phyloP scores from a whole-genome alignment of 306 rosid species.

The Lotus japonicus region DNA sequence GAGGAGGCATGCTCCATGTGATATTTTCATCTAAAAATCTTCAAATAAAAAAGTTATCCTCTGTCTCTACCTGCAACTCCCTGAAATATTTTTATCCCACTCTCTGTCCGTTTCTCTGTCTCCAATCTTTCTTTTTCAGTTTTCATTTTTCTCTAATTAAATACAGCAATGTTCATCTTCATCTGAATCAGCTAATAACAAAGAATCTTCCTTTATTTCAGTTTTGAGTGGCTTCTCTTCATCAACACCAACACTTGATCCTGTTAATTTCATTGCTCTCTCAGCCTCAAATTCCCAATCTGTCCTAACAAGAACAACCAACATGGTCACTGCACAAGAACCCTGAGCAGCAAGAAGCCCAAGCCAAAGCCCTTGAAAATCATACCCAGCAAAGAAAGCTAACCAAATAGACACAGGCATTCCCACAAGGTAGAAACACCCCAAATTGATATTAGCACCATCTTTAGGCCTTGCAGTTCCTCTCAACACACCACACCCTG shows the following conservation, averaged over 20 bases:
- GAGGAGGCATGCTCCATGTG: not conserved
- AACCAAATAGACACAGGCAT: conserved; percentile 77
- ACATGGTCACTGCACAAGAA: conserved; percentile 74
- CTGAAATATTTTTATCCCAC: not conserved
- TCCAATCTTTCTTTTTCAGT: not conserved
- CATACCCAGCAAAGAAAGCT: conserved; percentile 53
- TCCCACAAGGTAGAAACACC: conserved; percentile 82
- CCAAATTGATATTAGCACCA: conserved; percentile 80
- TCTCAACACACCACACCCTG: conserved; percentile 88
- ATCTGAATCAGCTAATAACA: conserved; percentile 22
- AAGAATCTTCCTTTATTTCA: conserved; percentile 46
- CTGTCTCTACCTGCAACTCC: conserved; percentile 28
- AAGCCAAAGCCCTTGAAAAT: conserved; percentile 82
- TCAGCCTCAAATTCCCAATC: conserved; percentile 71
- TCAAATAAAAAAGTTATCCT: conserved; percentile 15
- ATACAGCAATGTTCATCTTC: conserved; percentile 24
- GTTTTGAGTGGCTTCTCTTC: conserved; percentile 25
- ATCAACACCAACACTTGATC: conserved; percentile 24
- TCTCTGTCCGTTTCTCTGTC: not conserved
- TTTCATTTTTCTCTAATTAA: conserved; percentile 6
- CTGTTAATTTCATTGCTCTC: conserved; percentile 57
- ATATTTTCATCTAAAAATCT: not conserved
- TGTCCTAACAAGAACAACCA: conserved; percentile 55
- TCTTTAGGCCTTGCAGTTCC: conserved; percentile 87
- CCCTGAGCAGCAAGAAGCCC: conserved; percentile 83